These are phyloP conservation scores for Scortechinia acanthostroma DNA, from an alignment of 2,329 filamentous ascomycete species.

Conservation along the genomic window DNA sequence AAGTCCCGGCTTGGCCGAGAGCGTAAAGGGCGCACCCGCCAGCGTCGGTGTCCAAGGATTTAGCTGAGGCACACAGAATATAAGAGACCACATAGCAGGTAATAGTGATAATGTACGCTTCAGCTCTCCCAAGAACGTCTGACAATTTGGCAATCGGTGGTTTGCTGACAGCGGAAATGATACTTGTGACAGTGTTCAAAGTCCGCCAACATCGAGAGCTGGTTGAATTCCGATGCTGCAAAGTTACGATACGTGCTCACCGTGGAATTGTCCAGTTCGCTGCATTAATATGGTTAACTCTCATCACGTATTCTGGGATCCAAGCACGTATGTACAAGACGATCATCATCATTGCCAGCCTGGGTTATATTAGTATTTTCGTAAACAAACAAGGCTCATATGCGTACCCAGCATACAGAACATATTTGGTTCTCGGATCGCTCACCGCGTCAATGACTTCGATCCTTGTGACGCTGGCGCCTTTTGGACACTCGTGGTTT, in stretches of 20 bases:
- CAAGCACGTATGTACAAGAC: constrained; percentile 9
- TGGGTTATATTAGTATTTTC: constrained; percentile 3
- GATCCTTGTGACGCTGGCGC: too few species aligned
- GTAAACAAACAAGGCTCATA: constrained; percentile 10
- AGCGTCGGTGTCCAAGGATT: constrained; percentile 39
- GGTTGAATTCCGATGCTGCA: constrained; percentile 18
- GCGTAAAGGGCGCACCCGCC: constrained; percentile 49
- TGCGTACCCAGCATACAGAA: background rate
- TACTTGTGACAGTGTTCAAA: constrained; percentile 18
- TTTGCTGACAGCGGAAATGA: constrained; percentile 43
- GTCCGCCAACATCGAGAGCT: constrained; percentile 17
- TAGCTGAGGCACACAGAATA: constrained; percentile 45
- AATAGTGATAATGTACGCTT: constrained; percentile 48
- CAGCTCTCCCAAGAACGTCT: constrained; percentile 54
- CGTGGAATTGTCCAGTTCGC: constrained; percentile 17
- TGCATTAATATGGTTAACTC: too few species aligned
- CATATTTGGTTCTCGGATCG: background rate
- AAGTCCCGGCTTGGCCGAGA: constrained; percentile 48
- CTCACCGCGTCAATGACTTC: too few species aligned
- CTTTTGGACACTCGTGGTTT: too few species aligned
- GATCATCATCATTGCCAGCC: constrained; percentile 14
- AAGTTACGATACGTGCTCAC: constrained; percentile 19
- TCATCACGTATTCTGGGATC: too few species aligned
- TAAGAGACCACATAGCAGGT: constrained; percentile 45
- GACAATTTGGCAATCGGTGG: constrained; percentile 54